A percentile compares a stretch with the other conserved stretches of the same genome.
Conservation (phyloP, 208 protist genomes). For the Crithidia expoeki region DNA sequence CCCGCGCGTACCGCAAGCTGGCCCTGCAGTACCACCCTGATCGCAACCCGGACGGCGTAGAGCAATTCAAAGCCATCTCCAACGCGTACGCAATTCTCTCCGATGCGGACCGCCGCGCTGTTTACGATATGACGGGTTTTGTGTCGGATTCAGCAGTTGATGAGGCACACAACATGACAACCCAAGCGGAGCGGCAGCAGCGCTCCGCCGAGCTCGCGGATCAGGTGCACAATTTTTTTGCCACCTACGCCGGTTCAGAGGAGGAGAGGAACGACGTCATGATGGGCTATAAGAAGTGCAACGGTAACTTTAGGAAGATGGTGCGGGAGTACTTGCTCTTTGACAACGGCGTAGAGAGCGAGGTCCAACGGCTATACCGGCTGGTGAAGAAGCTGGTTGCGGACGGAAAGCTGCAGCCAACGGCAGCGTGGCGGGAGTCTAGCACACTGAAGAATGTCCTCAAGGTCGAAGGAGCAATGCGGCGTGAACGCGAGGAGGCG, state of each 20-base stretch:
- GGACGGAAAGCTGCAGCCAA: conserved; percentile 35
- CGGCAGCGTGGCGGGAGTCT: conserved; percentile 42
- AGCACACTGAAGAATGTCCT: conserved; percentile 37
- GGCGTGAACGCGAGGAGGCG: conserved; percentile 66
- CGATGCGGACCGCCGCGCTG: conserved; percentile 92
- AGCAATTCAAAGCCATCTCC: conserved; percentile 91
- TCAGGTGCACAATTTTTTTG: conserved; percentile 74
- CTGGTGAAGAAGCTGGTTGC: conserved; percentile 48
- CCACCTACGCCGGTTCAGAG: conserved; percentile 65
- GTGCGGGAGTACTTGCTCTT: conserved; percentile 75
- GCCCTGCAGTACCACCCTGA: conserved; percentile 90
- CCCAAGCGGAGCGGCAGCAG: conserved; percentile 39
- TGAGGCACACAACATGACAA: conserved; percentile 3
- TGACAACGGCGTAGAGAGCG: conserved; percentile 66
- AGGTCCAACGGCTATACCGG: conserved; percentile 56
- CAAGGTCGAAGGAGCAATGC: conserved; percentile 52
- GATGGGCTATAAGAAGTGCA: conserved; percentile 51
- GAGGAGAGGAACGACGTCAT: conserved; percentile 76
- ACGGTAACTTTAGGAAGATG: conserved; percentile 82
- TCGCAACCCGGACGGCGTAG: conserved; percentile 78
- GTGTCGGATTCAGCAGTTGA: conserved; percentile 21
- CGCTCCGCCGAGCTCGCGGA: conserved; percentile 70
- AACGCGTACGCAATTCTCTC: conserved; percentile 97
- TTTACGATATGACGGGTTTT: conserved; percentile 95
- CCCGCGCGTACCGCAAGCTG: conserved; percentile 72